Evolutionary conservation across 148 eudicot genomes (phyloP), one percentile per base, ranked within the genome.

Genomic region (Salicornia ramosissima): DNA sequence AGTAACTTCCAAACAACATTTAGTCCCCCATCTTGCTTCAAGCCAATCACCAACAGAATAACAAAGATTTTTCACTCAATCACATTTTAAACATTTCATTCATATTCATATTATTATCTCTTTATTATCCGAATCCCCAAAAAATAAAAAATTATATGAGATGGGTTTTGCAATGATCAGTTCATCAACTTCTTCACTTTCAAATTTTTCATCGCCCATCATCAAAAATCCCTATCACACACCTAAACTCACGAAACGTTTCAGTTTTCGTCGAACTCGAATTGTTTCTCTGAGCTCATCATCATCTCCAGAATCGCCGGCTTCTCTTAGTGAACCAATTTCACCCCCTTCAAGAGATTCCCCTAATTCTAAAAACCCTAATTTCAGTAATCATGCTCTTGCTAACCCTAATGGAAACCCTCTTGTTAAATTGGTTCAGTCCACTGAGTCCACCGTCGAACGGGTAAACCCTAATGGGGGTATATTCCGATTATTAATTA

Each of bases 381-480:
- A 55, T 18, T 51, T 49, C 21, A 21, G 69, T 67, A 71, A 69
- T 22, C 66, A 69, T 58, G 71, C 74, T 0, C 22, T 73, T 25
- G 80, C 65, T 0, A 77, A 52, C 65, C 76, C 84, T 4, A 78
- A 73, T 62, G 84, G 86, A 28, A 83, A 33, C 76, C 79, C 79
- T 1, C n/a, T 78, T 55, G 57, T 45, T 50, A 74, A 77, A 8
- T 78, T 84, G 29, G 69, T 74, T 51, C 75, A 67, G 40, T 79
- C 84, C 26, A 83, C 92, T 5, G 98, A 93, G 73, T 85, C 92
- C 21, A 16, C 76, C 24, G 81, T 93, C 36, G 98, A 93, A 81
- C 80, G 86, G 83, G 98, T 92, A 77, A 63, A 10, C 10, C 18
- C 43, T 43, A 25, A 26, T 49, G 31, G 8, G 12, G 25, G 25